Conservation (phyloP, 352 stramenopile genomes). For the Globisporangium perplexum region DNA sequence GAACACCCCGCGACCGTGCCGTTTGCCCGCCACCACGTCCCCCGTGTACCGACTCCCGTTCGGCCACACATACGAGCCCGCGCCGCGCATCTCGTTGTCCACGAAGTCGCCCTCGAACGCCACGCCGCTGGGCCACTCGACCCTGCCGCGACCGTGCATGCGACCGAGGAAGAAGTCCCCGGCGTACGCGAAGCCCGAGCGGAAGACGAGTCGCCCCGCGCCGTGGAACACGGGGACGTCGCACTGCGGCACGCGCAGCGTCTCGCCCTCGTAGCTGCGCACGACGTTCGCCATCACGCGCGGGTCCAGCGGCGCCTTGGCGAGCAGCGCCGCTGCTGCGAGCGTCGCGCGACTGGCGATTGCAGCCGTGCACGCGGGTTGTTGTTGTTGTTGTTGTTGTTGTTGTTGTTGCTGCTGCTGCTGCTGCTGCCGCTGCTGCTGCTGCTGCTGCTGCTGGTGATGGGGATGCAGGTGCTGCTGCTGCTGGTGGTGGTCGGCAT, state of each 20-base stretch:
- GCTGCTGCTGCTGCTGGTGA: no score
- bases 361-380: no score
- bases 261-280: conserved; percentile 43
- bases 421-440: no score
- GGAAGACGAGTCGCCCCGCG: conserved; percentile 45
- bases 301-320: conserved; percentile 57
- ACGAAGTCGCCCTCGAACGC: conserved; percentile 68
- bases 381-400: no score
- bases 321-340: neutral
- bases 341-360: no score
- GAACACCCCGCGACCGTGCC: conserved; percentile 74
- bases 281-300: conserved; percentile 55
- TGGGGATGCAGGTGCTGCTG: no score
- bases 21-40: conserved; percentile 52
- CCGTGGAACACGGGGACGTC: conserved; percentile 57
- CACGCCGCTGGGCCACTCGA: conserved; percentile 57
- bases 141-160: conserved; percentile 68
- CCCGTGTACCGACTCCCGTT: conserved; percentile 83
- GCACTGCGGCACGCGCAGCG: conserved; percentile 26
- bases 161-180: conserved; percentile 57
- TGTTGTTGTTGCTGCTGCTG: no score
- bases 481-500: no score
- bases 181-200: conserved; percentile 60
- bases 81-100: conserved; percentile 65
- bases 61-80: conserved; percentile 65